Evolutionary conservation across 495 filamentous ascomycete species (phyloP).

Genomic region (Lasiosphaeria miniovina): DNA sequence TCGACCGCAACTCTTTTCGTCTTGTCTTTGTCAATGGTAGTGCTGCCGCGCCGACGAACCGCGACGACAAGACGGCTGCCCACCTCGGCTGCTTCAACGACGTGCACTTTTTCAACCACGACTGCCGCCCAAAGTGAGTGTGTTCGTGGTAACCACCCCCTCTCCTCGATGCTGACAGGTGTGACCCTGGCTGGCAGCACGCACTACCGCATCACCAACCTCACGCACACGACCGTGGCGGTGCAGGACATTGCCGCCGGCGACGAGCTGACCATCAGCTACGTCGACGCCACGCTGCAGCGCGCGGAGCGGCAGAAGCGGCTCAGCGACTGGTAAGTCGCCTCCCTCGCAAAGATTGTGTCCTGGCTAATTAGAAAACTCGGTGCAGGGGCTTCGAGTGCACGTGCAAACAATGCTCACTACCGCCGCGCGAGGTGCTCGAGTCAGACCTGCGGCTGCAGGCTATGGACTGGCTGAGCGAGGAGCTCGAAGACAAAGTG

Average conservation of each 20-base stretch:
- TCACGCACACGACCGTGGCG: constrained; percentile 40
- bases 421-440: constrained; percentile 14
- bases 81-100: constrained; percentile 40
- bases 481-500: constrained; percentile 34
- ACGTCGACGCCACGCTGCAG: constrained; percentile 33
- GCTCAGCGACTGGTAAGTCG: constrained; percentile 27
- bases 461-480: constrained; percentile 32
- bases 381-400: constrained; percentile 34
- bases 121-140: constrained; percentile 45
- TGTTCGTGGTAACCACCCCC: too few relatives aligned
- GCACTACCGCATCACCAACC: constrained; percentile 39
- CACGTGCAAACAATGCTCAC: constrained; percentile 35
- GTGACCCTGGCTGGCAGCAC: constrained; percentile 19
- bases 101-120: constrained; percentile 40
- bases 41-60: background rate
- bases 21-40: constrained; percentile 27
- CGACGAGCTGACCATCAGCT: constrained; percentile 42
- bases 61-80: constrained; percentile 20
- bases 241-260: constrained; percentile 37
- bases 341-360: too few relatives aligned
- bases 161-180: background rate
- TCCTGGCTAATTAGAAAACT: too few relatives aligned
- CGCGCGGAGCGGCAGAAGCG: constrained; percentile 32
- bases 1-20: constrained; percentile 41
- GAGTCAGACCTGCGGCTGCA: constrained; percentile 37